Base-by-base conservation (phyloP, 176 grass and related monocot species). In the Musa schizocarpa region DNA sequence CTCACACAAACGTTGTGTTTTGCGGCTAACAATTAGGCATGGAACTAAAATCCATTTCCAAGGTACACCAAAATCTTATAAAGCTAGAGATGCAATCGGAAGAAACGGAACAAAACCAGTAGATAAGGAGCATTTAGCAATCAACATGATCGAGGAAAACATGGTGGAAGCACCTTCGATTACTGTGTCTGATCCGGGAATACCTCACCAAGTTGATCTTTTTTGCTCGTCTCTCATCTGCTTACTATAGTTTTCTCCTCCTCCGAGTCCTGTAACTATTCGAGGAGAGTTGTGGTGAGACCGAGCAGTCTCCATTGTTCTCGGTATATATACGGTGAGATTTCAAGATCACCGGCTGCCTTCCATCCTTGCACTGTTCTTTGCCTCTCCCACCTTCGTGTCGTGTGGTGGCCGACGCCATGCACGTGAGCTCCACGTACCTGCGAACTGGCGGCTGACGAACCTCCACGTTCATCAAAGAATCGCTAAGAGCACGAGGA, bases 341-440 rank as follows among this genome's bases (percentile, higher is more conserved):
- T 50, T 50, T 70, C 68, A 16, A 51, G 43, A 52, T 70, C 48
- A 21, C n/a, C 11, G 68, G 29, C 7, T 50, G 19, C 13, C 57
- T 61, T 2, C 16, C 5, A 17, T 43, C 34, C 25, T 50, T 70
- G 12, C 8, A 21, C 13, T 10, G 8, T 25, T 70, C 43, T 51
- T 51, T 3, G 16, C 17, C 10, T 34, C 34, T 34, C 8, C 16
- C 34, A 64, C 62, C 65, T 48, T 34, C 13, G 65, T 68, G 65
- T 50, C 50, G 14, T 29, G 67, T 50, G 67, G 67, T 50, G 17
- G 0, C 26, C 3, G 50, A 50, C 43, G 9, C 34, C 68, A 70
- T 70, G 68, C 68, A 70, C 68, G 68, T 70, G 68, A 70, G 9
- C 43, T 70, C 68, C 68, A 11, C 16, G 16, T 17, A 6, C 17